phyloP scores from a whole-genome alignment of 2,329 filamentous ascomycete species.

The Taxawa tesnikishii region DNA sequence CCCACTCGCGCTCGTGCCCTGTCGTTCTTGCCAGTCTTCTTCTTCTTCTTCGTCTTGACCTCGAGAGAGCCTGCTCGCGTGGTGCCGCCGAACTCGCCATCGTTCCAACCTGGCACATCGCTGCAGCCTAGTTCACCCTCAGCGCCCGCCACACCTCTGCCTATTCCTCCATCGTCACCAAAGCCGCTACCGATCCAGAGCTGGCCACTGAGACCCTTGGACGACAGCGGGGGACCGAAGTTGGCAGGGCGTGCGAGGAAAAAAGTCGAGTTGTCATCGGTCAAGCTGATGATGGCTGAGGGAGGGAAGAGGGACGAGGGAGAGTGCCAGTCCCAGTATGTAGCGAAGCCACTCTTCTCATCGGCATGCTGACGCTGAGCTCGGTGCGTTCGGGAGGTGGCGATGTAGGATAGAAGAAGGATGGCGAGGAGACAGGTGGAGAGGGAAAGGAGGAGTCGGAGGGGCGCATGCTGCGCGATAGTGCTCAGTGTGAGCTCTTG shows the following conservation, averaged over 20 bases:
- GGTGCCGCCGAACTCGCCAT: slow-evolving; percentile 37
- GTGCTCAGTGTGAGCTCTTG: no score
- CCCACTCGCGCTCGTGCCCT: slow-evolving; percentile 10
- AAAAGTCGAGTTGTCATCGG: slow-evolving; percentile 95
- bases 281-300: slow-evolving; percentile 89
- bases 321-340: slow-evolving; percentile 37
- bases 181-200: slow-evolving; percentile 93
- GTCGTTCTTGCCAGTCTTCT: slow-evolving; percentile 11
- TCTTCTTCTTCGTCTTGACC: slow-evolving; percentile 29
- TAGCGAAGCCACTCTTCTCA: slow-evolving; percentile 22
- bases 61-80: slow-evolving; percentile 14
- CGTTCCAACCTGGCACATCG: slow-evolving; percentile 81
- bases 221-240: slow-evolving; percentile 71
- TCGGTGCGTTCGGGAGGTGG: slow-evolving; percentile 13
- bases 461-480: slow-evolving; percentile 22
- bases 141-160: slow-evolving; percentile 40
- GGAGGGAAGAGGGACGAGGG: slow-evolving; percentile 85
- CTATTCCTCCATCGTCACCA: slow-evolving; percentile 59
- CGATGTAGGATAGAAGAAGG: slow-evolving; percentile 30
- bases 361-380: slow-evolving; percentile 9
- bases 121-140: slow-evolving; percentile 90
- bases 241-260: slow-evolving; percentile 88
- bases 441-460: slow-evolving; percentile 30
- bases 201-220: slow-evolving; percentile 70
- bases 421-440: slow-evolving; percentile 29